These are phyloP conservation scores for Conticribra guillardii DNA, from an alignment of 108 stramenopile genomes.

Conservation along the genomic window DNA sequence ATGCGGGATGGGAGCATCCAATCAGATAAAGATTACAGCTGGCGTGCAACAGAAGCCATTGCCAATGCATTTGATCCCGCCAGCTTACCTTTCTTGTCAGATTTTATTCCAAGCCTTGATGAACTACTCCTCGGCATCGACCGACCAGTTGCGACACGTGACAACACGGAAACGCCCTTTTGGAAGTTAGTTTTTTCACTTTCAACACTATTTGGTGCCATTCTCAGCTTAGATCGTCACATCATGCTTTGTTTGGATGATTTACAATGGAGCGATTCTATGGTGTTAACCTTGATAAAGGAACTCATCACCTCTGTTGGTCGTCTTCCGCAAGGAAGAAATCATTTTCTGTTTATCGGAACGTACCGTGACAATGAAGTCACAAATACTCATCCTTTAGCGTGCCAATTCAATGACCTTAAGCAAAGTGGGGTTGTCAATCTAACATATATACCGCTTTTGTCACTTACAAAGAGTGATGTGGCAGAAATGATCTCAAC, in stretches of 20 bases:
- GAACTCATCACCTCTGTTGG: constrained; percentile 13
- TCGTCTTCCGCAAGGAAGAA: not conserved
- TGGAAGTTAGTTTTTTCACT: constrained; percentile 8
- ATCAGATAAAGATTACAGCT: no score
- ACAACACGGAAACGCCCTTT: no score
- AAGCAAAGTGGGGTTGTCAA: constrained; percentile 2
- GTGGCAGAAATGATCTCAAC: constrained; percentile 21
- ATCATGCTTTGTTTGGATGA: constrained; percentile 12
- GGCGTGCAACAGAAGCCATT: no score
- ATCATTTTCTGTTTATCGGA: constrained; percentile 18
- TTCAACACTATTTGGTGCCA: not conserved
- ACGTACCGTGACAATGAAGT: constrained; percentile 24
- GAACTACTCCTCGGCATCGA: no score
- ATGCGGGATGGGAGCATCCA: no score
- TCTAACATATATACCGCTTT: constrained; percentile 7
- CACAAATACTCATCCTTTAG: constrained; percentile 7
- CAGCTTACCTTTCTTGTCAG: no score
- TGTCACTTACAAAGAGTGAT: constrained; percentile 16
- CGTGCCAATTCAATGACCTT: constrained; percentile 1
- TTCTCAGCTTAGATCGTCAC: not conserved
- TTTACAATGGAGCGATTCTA: constrained; percentile 16
- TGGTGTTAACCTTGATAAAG: constrained; percentile 1
- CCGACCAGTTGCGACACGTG: no score
- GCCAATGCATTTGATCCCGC: no score
- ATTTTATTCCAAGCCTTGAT: no score